These are phyloP conservation scores for Anthoceros angustus DNA, from an alignment of 225 moss, liverwort and hornwort species.

Conservation along the genomic window DNA sequence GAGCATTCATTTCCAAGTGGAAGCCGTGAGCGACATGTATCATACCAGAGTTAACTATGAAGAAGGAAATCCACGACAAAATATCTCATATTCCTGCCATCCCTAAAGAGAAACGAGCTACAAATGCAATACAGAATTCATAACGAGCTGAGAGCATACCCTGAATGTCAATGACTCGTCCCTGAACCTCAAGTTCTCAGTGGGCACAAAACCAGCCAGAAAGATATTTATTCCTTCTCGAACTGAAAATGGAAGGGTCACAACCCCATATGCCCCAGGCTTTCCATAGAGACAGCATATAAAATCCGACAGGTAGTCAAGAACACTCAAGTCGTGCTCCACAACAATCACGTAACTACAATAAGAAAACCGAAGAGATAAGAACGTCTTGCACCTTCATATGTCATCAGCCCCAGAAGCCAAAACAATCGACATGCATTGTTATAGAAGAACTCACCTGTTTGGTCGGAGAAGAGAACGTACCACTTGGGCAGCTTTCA, in stretches of 20 bases:
- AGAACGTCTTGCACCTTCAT: not conserved
- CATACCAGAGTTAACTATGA: too few relatives aligned
- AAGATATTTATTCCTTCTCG: conserved; percentile 95
- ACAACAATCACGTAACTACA: conserved; percentile 94
- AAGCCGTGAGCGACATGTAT: too few relatives aligned
- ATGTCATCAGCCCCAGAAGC: not conserved
- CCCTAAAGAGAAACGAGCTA: not conserved
- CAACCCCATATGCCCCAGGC: conserved; percentile 95
- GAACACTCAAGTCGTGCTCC: conserved; percentile 97
- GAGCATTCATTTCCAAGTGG: not conserved
- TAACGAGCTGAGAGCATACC: conserved; percentile 20
- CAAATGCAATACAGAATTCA: not conserved
- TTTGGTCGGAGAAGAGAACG: conserved; percentile 87
- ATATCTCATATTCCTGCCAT: too few relatives aligned
- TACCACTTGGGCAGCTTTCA: conserved; percentile 90
- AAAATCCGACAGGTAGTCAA: conserved; percentile 91
- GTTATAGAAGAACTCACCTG: conserved; percentile 24
- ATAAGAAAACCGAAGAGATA: not conserved
- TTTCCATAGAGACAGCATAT: conserved; percentile 96
- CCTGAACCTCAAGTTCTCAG: conserved; percentile 87
- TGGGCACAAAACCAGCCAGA: conserved; percentile 92
- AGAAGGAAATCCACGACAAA: too few relatives aligned
- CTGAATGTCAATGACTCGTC: conserved; percentile 95
- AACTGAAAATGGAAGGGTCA: conserved; percentile 86
- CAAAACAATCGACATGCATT: not conserved